phyloP scores from a whole-genome alignment of 495 filamentous ascomycete genomes.

The Lasiosphaeria ovina region DNA sequence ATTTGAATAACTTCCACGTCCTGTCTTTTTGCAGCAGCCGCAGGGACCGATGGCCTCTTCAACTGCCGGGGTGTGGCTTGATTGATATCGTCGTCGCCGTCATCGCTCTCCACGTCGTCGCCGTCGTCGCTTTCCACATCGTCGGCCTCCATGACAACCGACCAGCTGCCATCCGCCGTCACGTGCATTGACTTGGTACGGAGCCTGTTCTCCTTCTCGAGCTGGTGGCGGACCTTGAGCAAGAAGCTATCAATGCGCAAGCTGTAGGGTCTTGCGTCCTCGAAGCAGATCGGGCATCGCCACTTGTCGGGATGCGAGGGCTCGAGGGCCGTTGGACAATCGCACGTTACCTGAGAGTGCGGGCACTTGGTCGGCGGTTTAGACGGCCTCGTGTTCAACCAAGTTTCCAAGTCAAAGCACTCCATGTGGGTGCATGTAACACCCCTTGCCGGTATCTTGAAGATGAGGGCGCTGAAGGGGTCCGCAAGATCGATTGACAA shows the following conservation, averaged over 20 bases:
- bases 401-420: constrained; percentile 86
- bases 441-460: constrained; percentile 67
- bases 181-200: constrained; percentile 59
- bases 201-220: constrained; percentile 43
- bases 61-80: background rate
- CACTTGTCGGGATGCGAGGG: constrained; percentile 69
- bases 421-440: constrained; percentile 62
- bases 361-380: constrained; percentile 41
- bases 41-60: constrained; percentile 4
- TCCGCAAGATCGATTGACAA: constrained; percentile 74
- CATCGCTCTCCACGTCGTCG: constrained; percentile 19
- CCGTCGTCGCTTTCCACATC: constrained; percentile 30
- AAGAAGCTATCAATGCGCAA: constrained; percentile 72
- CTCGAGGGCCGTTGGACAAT: constrained; percentile 32
- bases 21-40: constrained; percentile 1
- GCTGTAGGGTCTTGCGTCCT: constrained; percentile 69
- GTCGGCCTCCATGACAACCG: constrained; percentile 31
- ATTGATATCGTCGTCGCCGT: constrained; percentile 7
- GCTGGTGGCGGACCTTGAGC: constrained; percentile 49
- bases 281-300: constrained; percentile 74
- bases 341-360: constrained; percentile 22
- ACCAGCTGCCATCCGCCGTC: constrained; percentile 59
- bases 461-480: constrained; percentile 70
- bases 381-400: constrained; percentile 59
- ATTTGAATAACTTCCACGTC: constrained; percentile 26